A percentile compares a stretch with the other conserved stretches of the same genome.
phyloP scores from a whole-genome alignment of 116 monocot genomes.

The Trichopus zeylanicus region DNA sequence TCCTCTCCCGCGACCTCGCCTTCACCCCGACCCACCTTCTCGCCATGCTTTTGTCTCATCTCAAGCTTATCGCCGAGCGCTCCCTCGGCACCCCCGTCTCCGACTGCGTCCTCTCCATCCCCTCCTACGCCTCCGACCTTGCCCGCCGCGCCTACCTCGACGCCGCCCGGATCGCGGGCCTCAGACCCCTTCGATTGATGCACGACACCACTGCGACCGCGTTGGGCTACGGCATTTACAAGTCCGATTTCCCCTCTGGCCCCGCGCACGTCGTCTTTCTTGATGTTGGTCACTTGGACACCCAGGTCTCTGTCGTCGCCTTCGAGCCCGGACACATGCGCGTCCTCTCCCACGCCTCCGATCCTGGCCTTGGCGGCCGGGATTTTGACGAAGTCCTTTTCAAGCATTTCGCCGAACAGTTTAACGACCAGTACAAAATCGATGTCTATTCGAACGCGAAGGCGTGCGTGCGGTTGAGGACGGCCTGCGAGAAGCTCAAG shows the following conservation, averaged over 20 bases:
- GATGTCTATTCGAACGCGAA: conserved; percentile 43
- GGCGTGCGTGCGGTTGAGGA: conserved; percentile 47
- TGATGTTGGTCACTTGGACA: conserved; percentile 79
- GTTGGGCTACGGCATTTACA: conserved; percentile 70
- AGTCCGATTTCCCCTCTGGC: conserved; percentile 16
- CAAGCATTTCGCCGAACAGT: conserved; percentile 46
- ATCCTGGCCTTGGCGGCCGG: conserved; percentile 62
- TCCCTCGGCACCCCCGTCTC: conserved; percentile 26
- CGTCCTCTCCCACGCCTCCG: conserved; percentile 54
- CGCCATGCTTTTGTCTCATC: conserved; percentile 60
- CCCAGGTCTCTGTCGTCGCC: conserved; percentile 57
- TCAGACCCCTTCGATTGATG: conserved; percentile 57
- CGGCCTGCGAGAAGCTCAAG: conserved; percentile 87
- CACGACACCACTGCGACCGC: conserved; percentile 78
- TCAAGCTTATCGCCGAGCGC: conserved; percentile 58
- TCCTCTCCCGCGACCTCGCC: conserved; percentile 6
- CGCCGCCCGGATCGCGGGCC: conserved; percentile 68
- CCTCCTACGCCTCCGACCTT: conserved; percentile 56
- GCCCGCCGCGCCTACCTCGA: conserved; percentile 61
- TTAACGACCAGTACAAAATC: conserved; percentile 44
- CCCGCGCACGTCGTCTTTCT: conserved; percentile 43
- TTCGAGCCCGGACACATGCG: conserved; percentile 43
- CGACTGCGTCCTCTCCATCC: conserved; percentile 71
- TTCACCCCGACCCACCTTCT: conserved; percentile 68
- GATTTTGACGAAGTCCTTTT: conserved; percentile 82